Evolutionary conservation across 306 rosid species (phyloP), one percentile per base, ranked within the genome.

Genomic region (Pueraria montana): DNA sequence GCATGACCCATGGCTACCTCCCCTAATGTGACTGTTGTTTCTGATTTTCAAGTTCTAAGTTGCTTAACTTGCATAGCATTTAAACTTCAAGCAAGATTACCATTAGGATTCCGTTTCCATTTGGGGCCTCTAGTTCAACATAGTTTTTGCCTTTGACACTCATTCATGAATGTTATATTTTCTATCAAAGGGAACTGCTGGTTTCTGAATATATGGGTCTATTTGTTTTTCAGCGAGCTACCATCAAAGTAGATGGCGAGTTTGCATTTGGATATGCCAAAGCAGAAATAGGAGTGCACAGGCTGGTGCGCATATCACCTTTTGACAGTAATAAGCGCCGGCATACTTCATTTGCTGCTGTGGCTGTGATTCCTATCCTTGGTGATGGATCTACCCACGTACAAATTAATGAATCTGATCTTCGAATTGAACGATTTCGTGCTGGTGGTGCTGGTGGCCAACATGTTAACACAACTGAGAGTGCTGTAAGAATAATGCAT

Each of bases 381-480:
- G 96, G 93, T 12, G 95, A 92, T 74, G 89, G 76, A 74, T 91
- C 94, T 77, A 52, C 92, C 11, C 89, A 63, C 79, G 97, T 96
- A 5, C 97, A 94, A 85, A 94, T 94, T 14, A 96, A 88, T 85
- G 99, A 96, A 80, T 90, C 98, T 42, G 99, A 96, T 90, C 93
- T 96, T 74, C 94, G 97, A 67, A 94, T 96, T 61, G 99, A 94
- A 83, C 90, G 97, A 16, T 96, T 89, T 76, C 97, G 97, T 18
- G 80, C 98, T 40, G 96, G 99, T 45, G 99, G 99, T 49, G 71
- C 99, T 73, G 99, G 99, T 34, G 99, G 99, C 74, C 99, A 96
- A 86, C 98, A 94, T 56, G 97, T 83, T 74, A 94, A 96, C 84
- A 92, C 96, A 5, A 96, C 98, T 4, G 99, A 96, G 18, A 96